Evolutionary conservation across 768 basidiomycete species (phyloP).

Genomic region (Boletus rubropictus): DNA sequence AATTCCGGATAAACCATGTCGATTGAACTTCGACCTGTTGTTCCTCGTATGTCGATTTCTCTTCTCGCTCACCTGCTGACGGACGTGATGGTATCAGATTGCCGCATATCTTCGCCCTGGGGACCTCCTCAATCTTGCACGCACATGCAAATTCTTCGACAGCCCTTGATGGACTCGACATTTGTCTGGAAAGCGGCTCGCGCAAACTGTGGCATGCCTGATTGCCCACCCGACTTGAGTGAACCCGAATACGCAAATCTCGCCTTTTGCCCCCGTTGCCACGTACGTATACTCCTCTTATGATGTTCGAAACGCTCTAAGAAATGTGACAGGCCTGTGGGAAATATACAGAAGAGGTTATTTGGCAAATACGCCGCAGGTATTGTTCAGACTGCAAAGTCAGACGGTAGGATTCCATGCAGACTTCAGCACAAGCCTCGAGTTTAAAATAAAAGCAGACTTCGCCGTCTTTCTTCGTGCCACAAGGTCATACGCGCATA

Average conservation of each 20-base stretch:
- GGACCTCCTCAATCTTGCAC: neutral
- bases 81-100: slow-evolving; percentile 23
- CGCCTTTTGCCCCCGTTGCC: neutral
- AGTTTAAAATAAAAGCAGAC: neutral
- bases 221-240: neutral
- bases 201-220: neutral
- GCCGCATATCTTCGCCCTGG: slow-evolving; percentile 34
- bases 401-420: neutral
- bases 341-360: too few species aligned
- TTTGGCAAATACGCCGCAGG: neutral
- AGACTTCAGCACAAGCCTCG: neutral
- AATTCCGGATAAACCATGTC: neutral
- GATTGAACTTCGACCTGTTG: slow-evolving; percentile 8
- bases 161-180: neutral
- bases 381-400: neutral
- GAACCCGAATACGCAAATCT: neutral
- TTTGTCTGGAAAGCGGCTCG: neutral
- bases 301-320: too few species aligned
- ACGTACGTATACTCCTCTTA: neutral
- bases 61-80: too few species aligned
- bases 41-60: neutral
- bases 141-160: neutral
- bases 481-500: neutral
- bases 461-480: too few species aligned
- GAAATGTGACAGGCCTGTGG: too few species aligned